phyloP scores from a whole-genome alignment of 306 rosid species.

The Vicia sativa region DNA sequence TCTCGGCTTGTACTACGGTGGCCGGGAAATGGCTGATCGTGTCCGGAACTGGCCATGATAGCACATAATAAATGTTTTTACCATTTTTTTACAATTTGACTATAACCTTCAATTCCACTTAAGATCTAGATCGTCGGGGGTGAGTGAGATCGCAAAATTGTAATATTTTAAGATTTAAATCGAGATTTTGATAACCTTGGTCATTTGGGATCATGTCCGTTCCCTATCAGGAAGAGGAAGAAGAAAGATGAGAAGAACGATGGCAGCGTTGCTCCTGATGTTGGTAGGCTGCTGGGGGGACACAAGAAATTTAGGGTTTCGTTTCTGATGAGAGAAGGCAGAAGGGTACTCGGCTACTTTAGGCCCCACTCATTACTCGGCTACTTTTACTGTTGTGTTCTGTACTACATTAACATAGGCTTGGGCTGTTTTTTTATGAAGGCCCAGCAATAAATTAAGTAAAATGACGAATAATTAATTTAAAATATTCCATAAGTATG shows the following conservation, averaged over 20 bases:
- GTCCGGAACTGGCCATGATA: no score
- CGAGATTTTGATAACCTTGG: no score
- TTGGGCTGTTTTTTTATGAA: constrained; percentile 4
- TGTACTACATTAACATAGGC: not conserved
- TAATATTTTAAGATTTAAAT: no score
- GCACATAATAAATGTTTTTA: no score
- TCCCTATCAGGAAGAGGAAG: not conserved
- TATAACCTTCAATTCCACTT: no score
- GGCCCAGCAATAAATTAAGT: not conserved
- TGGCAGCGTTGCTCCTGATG: not conserved
- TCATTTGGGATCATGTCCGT: not conserved
- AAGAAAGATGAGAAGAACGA: not conserved
- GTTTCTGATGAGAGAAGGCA: not conserved
- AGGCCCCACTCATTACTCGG: not conserved
- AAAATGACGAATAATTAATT: not conserved
- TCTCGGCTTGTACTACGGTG: no score
- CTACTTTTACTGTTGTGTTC: no score
- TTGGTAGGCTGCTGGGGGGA: not conserved
- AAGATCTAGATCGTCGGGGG: no score
- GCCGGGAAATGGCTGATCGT: no score
- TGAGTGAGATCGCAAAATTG: no score
- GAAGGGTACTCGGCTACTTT: not conserved
- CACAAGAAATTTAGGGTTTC: not conserved
- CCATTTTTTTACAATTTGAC: no score
- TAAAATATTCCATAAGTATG: not conserved